Evolutionary conservation across 192 early-diverging fungal species (phyloP).

Genomic region (Coemansia sp.): DNA sequence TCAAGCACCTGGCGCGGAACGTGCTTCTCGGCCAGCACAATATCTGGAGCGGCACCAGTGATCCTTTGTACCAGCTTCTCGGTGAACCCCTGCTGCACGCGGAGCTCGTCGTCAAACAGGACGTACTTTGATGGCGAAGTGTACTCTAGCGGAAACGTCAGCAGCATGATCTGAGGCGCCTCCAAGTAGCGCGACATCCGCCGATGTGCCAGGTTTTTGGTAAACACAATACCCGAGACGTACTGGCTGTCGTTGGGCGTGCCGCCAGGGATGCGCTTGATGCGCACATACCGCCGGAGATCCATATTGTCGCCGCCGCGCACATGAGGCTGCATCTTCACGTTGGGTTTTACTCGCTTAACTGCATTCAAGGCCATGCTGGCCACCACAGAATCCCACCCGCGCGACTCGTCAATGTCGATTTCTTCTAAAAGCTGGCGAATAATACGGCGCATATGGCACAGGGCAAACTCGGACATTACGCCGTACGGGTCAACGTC

Average conservation of each 20-base stretch:
- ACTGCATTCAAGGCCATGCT: conserved; percentile 32
- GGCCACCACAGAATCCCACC: conserved; percentile 38
- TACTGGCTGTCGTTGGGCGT: conserved; percentile 73
- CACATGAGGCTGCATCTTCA: conserved; percentile 54
- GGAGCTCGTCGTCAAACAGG: conserved; percentile 74
- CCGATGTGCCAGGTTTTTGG: conserved; percentile 91
- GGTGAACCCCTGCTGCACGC: conserved; percentile 82
- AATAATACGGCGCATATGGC: conserved; percentile 67
- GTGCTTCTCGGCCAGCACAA: conserved; percentile 79
- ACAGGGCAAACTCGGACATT: conserved; percentile 44
- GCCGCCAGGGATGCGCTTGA: conserved; percentile 94
- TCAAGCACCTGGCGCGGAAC: conserved; percentile 86
- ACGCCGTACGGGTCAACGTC: conserved; percentile 18
- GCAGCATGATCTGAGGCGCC: conserved; percentile 78
- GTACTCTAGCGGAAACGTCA: conserved; percentile 82
- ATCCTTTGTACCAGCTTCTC: conserved; percentile 77
- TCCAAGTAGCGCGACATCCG: conserved; percentile 69
- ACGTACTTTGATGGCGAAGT: conserved; percentile 68
- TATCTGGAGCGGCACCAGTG: conserved; percentile 66
- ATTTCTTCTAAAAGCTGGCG: conserved; percentile 69
- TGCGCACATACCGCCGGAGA: conserved; percentile 85
- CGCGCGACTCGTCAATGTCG: conserved; percentile 47
- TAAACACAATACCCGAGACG: conserved; percentile 87
- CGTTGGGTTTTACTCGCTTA: conserved; percentile 17
- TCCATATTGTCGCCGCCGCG: conserved; percentile 81